phyloP scores from a whole-genome alignment of 2,329 filamentous ascomycete genomes.

The Metarhizium robertsii region DNA sequence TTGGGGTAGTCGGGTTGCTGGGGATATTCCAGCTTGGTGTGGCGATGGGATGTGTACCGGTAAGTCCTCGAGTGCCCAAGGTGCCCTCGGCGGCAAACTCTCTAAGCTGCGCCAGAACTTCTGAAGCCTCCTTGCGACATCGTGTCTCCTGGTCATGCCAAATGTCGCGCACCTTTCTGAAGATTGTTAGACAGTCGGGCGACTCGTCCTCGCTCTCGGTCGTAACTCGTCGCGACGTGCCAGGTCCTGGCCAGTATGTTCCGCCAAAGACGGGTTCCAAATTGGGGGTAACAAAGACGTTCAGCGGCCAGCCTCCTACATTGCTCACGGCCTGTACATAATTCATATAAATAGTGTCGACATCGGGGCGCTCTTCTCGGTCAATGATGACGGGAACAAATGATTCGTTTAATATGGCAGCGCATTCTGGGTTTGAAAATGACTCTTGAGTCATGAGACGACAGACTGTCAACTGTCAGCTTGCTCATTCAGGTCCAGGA shows the following conservation, averaged over 20 bases:
- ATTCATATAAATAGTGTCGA: conserved; percentile 97
- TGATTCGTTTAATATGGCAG: conserved; percentile 69
- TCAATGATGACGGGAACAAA: conserved; percentile 93
- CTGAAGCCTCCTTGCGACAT: conserved; percentile 73
- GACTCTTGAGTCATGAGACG: conserved; percentile 91
- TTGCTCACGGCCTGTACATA: conserved; percentile 91
- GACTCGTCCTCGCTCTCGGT: conserved; percentile 44
- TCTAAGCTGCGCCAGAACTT: conserved; percentile 70
- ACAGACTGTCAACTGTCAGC: conserved; percentile 45
- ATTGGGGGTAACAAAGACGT: conserved; percentile 91
- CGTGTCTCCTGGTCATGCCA: conserved; percentile 81
- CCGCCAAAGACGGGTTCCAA: conserved; percentile 92
- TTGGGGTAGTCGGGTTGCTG: conserved; percentile 5
- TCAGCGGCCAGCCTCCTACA: conserved; percentile 86
- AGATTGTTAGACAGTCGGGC: conserved; percentile 72
- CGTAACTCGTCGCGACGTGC: conserved; percentile 32
- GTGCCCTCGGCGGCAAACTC: conserved; percentile 87
- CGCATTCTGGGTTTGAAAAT: conserved; percentile 75
- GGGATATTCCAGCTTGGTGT: conserved; percentile 21
- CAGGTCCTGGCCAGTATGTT: conserved; percentile 88
- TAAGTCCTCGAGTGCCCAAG: conserved; percentile 36
- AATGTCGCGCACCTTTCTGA: conserved; percentile 63
- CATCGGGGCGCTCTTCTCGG: conserved; percentile 84
- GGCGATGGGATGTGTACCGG: conserved; percentile 18
- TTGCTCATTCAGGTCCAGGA: not conserved